Conservation (phyloP, 768 basidiomycete genomes). For the Mycena albidolilacea region DNA sequence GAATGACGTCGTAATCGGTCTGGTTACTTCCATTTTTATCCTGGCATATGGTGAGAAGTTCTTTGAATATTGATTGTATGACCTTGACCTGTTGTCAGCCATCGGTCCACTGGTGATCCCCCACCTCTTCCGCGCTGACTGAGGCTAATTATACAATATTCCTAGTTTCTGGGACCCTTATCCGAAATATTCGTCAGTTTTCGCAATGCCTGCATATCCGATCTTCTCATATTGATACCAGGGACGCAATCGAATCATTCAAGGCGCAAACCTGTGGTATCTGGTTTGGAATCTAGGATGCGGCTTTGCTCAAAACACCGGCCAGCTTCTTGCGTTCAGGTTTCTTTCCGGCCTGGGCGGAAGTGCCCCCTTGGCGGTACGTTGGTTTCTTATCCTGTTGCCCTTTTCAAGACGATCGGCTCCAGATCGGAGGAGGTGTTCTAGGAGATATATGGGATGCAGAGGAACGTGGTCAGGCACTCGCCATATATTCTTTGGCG, state of each 20-base stretch:
- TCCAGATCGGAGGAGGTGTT: slow-evolving; percentile 73
- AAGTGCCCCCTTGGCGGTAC: slow-evolving; percentile 76
- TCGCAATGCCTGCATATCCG: neutral
- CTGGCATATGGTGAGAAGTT: slow-evolving; percentile 68
- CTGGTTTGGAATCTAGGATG: slow-evolving; percentile 75
- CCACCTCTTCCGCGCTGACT: neutral
- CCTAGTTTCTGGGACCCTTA: slow-evolving; percentile 69
- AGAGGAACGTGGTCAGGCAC: slow-evolving; percentile 75
- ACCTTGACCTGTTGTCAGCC: slow-evolving; percentile 50
- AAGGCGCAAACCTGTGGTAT: slow-evolving; percentile 36
- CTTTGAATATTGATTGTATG: neutral
- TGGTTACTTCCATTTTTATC: slow-evolving; percentile 73
- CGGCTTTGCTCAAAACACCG: slow-evolving; percentile 72
- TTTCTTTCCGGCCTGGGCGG: slow-evolving; percentile 82
- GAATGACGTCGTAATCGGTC: slow-evolving; percentile 61
- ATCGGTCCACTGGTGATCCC: slow-evolving; percentile 63
- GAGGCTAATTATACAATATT: neutral
- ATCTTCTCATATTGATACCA: neutral
- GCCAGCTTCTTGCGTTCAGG: slow-evolving; percentile 76
- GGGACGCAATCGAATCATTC: slow-evolving; percentile 31
- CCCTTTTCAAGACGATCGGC: neutral
- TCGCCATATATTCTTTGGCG: slow-evolving; percentile 75
- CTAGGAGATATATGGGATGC: slow-evolving; percentile 73
- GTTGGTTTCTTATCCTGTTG: slow-evolving; percentile 51
- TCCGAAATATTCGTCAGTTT: slow-evolving; percentile 64